Percentiles rank a stretch among this genome's conserved stretches.
Conservation (phyloP, 2,329 filamentous ascomycete genomes). For the Aspergillus spinulosporus region DNA sequence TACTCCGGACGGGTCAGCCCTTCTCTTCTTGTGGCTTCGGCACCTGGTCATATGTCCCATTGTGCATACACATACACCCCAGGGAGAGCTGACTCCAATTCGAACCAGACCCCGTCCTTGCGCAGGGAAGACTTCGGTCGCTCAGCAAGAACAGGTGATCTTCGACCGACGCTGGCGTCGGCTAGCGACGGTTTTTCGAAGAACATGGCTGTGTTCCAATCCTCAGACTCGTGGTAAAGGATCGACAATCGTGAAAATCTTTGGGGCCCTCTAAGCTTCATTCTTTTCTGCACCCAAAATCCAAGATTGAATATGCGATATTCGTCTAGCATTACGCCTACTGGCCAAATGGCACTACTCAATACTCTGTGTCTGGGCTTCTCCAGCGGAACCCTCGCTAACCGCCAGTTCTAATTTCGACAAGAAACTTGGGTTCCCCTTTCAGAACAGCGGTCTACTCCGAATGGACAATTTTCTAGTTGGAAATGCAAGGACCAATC, state of each 20-base stretch:
- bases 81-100: not conserved
- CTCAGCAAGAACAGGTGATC: constrained; percentile 11
- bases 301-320: not conserved
- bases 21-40: constrained; percentile 1
- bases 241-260: not conserved
- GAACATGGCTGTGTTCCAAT: not conserved
- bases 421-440: not conserved
- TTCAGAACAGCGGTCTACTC: not conserved
- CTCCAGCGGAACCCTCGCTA: not conserved
- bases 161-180: not conserved
- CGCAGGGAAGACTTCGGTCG: not conserved
- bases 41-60: not conserved
- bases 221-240: not conserved
- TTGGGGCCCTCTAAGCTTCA: not conserved
- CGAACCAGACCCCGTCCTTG: not conserved
- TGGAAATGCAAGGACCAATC: not conserved
- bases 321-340: not conserved
- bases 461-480: not conserved
- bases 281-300: not conserved
- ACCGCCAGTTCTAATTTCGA: not conserved
- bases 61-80: not conserved
- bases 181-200: constrained; percentile 1
- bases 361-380: no score
- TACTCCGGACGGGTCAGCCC: not conserved
- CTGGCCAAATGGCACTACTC: no score